Base-by-base conservation (phyloP, 1,139 yeast genomes). In the Debaryomyces nepalensis region DNA sequence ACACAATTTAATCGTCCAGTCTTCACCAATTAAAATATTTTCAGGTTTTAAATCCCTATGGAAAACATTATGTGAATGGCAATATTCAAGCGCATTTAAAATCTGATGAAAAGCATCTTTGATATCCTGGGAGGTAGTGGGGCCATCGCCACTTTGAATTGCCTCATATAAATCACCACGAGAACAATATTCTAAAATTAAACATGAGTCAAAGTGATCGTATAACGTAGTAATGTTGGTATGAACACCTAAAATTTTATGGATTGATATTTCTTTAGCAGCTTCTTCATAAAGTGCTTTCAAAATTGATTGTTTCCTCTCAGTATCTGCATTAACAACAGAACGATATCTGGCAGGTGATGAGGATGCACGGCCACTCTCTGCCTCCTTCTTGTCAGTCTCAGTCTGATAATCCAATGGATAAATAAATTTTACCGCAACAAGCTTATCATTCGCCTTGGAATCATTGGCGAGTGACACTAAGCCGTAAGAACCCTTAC, bases 101-200 rank as follows among this genome's bases (percentile, higher is more conserved):
- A 90, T 74, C 63, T 91, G 97, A 48, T 70, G 65, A 61, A 87
- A 81, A 21, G 90, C 87, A 57, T 85, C 88, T 43, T 86, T 77
- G 43, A 89, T 80, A 58, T 85, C 87, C 47, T 77, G 79, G 0
- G 90, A 81, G 3, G 87, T 76, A n/a, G 82, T 74, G 1, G 97
- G 97, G 4, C 95, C 93, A 33, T 81, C 74, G 39, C 87, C 90
- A 45, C 81, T 82, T 52, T 85, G 87, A 55, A 91, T 89, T 6
- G 96, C 95, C 59, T 93, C 99, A 61, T 93, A 93, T 43, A 93
- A 70, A 61, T 93, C 99, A 48, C 99, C 99, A 49, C 91, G 79
- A 3, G 93, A 73, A 56, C 96, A 90, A 60, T 89, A 91, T 56
- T 93, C 98, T 62, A 91, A 71, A 29, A 91, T 77, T 55, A 93